These are phyloP conservation scores for Allantophomopsis cytisporea DNA, from an alignment of 2,329 filamentous ascomycete species.

Conservation along the genomic window DNA sequence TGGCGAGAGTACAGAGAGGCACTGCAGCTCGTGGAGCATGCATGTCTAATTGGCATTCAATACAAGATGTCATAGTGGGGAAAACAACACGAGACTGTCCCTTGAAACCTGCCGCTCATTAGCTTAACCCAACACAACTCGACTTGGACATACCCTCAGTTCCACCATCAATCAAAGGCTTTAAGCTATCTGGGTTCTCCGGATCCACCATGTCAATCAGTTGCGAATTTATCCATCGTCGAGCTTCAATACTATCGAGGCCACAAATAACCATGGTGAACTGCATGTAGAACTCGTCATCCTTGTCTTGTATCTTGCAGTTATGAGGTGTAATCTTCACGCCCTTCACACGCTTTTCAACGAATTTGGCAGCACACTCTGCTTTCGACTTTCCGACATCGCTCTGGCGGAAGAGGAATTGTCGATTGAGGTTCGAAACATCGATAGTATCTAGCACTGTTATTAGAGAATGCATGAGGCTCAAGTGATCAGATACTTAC, in stretches of 20 bases:
- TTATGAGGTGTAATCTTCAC: slow-evolving; percentile 92
- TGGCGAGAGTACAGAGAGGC: slow-evolving; percentile 89
- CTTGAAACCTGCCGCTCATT: slow-evolving; percentile 59
- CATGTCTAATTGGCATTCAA: slow-evolving; percentile 98
- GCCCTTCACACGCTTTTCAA: slow-evolving; percentile 77
- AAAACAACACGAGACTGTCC: slow-evolving; percentile 88
- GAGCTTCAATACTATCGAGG: slow-evolving; percentile 89
- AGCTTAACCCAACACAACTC: neutral
- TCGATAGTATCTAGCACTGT: slow-evolving; percentile 72
- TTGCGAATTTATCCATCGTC: slow-evolving; percentile 97
- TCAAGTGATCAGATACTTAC: slow-evolving; percentile 27
- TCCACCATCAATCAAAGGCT: slow-evolving; percentile 90
- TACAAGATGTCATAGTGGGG: slow-evolving; percentile 86
- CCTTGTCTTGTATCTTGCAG: slow-evolving; percentile 91
- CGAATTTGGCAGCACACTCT: slow-evolving; percentile 81
- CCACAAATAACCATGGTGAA: slow-evolving; percentile 92
- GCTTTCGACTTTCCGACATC: slow-evolving; percentile 94
- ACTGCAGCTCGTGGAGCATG: slow-evolving; percentile 95
- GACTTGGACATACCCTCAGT: slow-evolving; percentile 53
- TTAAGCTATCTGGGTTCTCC: slow-evolving; percentile 71
- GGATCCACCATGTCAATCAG: slow-evolving; percentile 81
- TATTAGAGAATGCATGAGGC: slow-evolving; percentile 2
- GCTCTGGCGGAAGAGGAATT: slow-evolving; percentile 84
- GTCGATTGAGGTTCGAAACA: slow-evolving; percentile 93
- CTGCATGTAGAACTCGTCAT: slow-evolving; percentile 92